Conservation (phyloP, 371 early-diverging fungal genomes). For the Sporodiniella umbellata region DNA sequence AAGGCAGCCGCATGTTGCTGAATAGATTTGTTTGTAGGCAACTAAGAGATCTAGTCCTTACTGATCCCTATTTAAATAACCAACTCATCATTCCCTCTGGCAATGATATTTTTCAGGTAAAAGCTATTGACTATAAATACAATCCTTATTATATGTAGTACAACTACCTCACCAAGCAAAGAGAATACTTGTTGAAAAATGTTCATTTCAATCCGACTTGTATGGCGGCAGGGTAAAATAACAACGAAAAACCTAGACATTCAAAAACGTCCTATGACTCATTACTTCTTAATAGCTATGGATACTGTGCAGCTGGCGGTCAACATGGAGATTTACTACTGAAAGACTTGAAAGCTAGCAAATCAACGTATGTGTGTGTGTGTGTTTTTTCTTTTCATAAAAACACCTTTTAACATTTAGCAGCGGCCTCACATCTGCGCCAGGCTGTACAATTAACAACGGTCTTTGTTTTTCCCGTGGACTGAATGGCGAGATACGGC, state of each 20-base stretch:
- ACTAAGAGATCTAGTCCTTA: slow-evolving; percentile 83
- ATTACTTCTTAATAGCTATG: too few species aligned
- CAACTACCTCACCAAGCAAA: slow-evolving; percentile 57
- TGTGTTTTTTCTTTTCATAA: background rate
- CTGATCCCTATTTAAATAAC: slow-evolving; percentile 30
- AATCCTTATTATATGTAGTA: slow-evolving; percentile 26
- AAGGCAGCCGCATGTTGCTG: background rate
- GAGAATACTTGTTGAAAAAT: slow-evolving; percentile 44
- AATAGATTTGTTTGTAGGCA: slow-evolving; percentile 63
- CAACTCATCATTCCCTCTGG: slow-evolving; percentile 38
- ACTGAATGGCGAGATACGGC: slow-evolving; percentile 58
- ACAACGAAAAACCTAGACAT: background rate
- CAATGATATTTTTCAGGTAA: slow-evolving; percentile 30
- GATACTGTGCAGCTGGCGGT: slow-evolving; percentile 89
- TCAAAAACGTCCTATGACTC: too few species aligned
- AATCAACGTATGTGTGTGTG: slow-evolving; percentile 42
- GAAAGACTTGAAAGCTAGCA: slow-evolving; percentile 66
- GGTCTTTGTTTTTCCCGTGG: slow-evolving; percentile 71
- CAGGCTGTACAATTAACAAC: slow-evolving; percentile 91
- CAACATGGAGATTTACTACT: slow-evolving; percentile 85
- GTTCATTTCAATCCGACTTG: slow-evolving; percentile 81
- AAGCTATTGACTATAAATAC: background rate
- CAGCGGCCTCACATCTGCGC: slow-evolving; percentile 70
- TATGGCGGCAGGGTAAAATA: slow-evolving; percentile 62
- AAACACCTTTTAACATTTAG: background rate